Evolutionary conservation across 495 filamentous ascomycete species (phyloP).

Genomic region (Trichoderma erinaceum): DNA sequence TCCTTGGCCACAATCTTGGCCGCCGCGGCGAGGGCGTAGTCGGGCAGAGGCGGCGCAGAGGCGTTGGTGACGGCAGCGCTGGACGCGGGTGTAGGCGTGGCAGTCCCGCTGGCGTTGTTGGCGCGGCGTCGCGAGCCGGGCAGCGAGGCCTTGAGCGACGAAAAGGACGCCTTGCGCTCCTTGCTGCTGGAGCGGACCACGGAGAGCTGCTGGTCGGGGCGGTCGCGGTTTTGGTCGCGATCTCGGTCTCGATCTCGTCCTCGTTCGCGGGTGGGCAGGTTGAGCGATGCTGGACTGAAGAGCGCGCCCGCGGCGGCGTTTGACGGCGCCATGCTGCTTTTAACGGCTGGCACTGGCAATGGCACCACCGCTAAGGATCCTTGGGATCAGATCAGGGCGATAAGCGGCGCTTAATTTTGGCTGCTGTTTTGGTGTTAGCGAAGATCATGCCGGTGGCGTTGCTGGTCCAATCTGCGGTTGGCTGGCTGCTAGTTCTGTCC

Average conservation of each 20-base stretch:
- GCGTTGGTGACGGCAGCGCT: constrained; percentile 25
- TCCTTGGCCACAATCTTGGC: constrained; percentile 33
- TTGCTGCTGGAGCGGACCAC: constrained; percentile 25
- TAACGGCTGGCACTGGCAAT: neutral
- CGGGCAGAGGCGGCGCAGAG: constrained; percentile 34
- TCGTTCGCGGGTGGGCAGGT: constrained; percentile 12
- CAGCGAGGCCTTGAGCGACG: constrained; percentile 35
- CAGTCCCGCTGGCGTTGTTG: neutral
- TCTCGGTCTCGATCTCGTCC: neutral
- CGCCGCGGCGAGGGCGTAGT: constrained; percentile 36
- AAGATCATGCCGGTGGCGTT: neutral
- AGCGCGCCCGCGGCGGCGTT: neutral
- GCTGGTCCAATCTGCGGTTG: neutral
- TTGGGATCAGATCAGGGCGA: neutral
- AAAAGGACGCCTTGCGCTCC: constrained; percentile 42
- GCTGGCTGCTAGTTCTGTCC: too few species aligned
- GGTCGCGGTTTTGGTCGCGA: neutral
- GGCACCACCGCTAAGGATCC: neutral
- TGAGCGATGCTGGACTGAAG: neutral
- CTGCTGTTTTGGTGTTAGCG: neutral
- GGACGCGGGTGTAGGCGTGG: neutral
- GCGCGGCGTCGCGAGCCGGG: constrained; percentile 22
- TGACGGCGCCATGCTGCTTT: neutral
- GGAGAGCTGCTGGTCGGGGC: neutral
- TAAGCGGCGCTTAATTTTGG: constrained; percentile 3